Evolutionary conservation across 106 monocot genomes (phyloP).

Genomic region (Dendrobium huoshanense): DNA sequence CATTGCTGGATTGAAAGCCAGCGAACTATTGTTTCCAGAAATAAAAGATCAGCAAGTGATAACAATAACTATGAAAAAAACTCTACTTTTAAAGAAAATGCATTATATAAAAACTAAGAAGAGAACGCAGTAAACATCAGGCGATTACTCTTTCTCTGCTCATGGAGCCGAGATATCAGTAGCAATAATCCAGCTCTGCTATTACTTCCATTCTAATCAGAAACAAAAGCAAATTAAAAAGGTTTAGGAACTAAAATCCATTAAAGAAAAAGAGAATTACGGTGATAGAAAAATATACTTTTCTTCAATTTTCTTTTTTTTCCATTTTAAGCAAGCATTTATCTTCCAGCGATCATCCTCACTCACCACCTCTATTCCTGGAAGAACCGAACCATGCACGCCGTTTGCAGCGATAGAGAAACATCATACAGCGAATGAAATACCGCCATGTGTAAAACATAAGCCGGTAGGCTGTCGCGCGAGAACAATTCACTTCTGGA

Average conservation of each 20-base stretch:
- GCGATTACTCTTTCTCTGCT: background rate
- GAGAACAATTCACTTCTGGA: slow-evolving; percentile 15
- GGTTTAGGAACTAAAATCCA: background rate
- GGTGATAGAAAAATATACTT: too few relatives aligned
- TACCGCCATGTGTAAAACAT: background rate
- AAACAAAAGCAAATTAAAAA: background rate
- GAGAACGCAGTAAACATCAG: background rate
- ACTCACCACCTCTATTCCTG: background rate
- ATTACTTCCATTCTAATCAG: background rate
- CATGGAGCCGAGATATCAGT: background rate
- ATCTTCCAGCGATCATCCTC: background rate
- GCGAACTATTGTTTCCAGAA: too few relatives aligned
- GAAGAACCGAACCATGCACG: slow-evolving; percentile 7
- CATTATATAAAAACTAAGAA: background rate
- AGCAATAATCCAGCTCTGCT: background rate
- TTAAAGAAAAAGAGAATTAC: background rate
- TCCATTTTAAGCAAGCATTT: background rate
- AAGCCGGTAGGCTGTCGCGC: background rate
- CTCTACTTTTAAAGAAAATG: background rate
- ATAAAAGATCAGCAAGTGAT: too few relatives aligned
- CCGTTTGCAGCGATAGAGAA: background rate
- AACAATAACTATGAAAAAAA: too few relatives aligned
- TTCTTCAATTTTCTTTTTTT: background rate
- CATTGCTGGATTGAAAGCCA: too few relatives aligned
- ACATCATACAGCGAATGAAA: background rate